These are phyloP conservation scores for Metarhizium sp. DNA, from an alignment of 2,329 filamentous ascomycete genomes.

Conservation along the genomic window DNA sequence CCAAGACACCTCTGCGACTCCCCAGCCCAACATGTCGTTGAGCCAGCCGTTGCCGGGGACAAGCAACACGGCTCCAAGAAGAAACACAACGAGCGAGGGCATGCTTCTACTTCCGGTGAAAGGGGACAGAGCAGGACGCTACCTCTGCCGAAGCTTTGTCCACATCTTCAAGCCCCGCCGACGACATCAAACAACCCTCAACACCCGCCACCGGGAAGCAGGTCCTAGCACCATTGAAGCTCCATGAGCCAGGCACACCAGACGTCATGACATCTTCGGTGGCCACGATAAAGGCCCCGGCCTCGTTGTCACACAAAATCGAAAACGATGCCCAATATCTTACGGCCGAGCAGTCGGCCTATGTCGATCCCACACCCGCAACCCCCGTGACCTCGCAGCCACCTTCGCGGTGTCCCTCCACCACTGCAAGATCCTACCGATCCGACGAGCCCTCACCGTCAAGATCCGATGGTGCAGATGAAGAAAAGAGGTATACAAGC, in stretches of 20 bases:
- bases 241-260: conserved; percentile 7
- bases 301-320: conserved; percentile 22
- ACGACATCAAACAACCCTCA: not conserved
- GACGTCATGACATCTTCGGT: conserved; percentile 36
- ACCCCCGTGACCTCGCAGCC: conserved; percentile 46
- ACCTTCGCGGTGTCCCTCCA: conserved; percentile 49
- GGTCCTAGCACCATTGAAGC: conserved; percentile 7
- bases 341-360: conserved; percentile 36
- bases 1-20: not conserved
- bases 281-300: conserved; percentile 38
- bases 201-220: conserved; percentile 16
- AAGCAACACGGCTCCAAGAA: not conserved
- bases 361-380: conserved; percentile 49
- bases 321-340: conserved; percentile 32
- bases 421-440: conserved; percentile 39
- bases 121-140: not conserved
- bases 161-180: not conserved
- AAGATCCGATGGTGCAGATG: conserved; percentile 42
- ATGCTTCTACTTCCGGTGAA: not conserved
- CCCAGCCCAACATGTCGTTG: not conserved
- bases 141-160: not conserved
- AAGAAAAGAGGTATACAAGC: conserved; percentile 46
- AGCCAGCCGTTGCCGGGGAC: not conserved
- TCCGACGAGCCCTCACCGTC: conserved; percentile 41
- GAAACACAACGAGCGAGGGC: not conserved